These are phyloP conservation scores for Oryza longistaminata DNA, from an alignment of 176 grass and related monocot species.

Conservation along the genomic window DNA sequence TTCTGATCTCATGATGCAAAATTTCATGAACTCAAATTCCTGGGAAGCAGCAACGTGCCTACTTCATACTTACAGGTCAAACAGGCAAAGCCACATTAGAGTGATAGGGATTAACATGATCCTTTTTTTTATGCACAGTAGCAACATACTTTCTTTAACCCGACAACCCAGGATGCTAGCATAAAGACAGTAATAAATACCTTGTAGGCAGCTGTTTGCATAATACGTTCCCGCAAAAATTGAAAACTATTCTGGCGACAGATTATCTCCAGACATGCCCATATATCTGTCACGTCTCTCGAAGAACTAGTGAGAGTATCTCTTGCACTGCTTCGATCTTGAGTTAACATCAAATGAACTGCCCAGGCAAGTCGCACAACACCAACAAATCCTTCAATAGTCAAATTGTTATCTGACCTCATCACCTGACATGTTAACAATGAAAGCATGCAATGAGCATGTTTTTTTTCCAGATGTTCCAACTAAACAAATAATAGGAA, in stretches of 20 bases:
- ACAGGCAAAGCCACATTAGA: not conserved
- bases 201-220: constrained; percentile 85
- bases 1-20: no score
- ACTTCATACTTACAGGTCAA: not conserved
- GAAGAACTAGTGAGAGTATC: constrained; percentile 49
- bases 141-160: not conserved
- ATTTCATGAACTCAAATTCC: no score
- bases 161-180: no score
- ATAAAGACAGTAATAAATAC: constrained; percentile 37
- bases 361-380: constrained; percentile 81
- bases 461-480: constrained; percentile 1
- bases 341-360: constrained; percentile 89
- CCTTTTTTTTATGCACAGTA: not conserved
- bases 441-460: constrained; percentile 34
- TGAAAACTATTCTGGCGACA: constrained; percentile 78
- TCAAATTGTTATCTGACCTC: constrained; percentile 60
- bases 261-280: constrained; percentile 71
- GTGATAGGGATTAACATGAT: not conserved
- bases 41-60: not conserved
- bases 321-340: constrained; percentile 65
- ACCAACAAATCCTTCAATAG: constrained; percentile 74
- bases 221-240: constrained; percentile 61
- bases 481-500: constrained; percentile 25
- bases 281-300: constrained; percentile 54
- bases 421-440: constrained; percentile 58